Conservation (phyloP, 768 basidiomycete species). For the Boletus rufocinnamomeus region DNA sequence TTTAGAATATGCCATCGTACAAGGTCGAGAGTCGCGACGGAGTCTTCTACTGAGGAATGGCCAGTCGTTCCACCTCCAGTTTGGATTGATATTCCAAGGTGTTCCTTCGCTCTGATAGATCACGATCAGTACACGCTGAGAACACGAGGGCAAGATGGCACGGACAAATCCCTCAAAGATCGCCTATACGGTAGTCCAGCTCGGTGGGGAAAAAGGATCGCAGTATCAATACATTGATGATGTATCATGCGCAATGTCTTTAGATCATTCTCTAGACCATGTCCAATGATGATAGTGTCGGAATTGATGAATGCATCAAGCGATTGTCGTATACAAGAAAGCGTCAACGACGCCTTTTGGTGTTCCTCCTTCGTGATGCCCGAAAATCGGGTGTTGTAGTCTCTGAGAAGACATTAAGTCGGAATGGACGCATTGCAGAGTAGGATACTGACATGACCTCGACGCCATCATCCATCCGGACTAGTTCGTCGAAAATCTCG, state of each 20-base stretch:
- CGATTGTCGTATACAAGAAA: conserved; percentile 64
- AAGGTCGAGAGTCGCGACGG: conserved; percentile 83
- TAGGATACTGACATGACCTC: conserved; percentile 62
- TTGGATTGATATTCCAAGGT: conserved; percentile 82
- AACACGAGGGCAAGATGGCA: not conserved
- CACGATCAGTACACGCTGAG: conserved; percentile 11
- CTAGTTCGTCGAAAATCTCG: conserved; percentile 78
- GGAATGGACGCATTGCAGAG: not conserved
- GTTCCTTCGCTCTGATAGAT: conserved; percentile 68
- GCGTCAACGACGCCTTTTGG: conserved; percentile 63
- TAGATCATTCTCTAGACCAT: conserved; percentile 92
- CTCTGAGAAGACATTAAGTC: conserved; percentile 47
- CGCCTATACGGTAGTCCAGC: conserved; percentile 75
- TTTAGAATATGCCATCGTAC: conserved; percentile 81
- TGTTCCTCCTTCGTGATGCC: conserved; percentile 66
- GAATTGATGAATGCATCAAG: conserved; percentile 72
- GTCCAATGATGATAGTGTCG: conserved; percentile 86
- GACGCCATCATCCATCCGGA: conserved; percentile 80
- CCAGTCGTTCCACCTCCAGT: conserved; percentile 71
- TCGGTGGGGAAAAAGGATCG: conserved; percentile 82
- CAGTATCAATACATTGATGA: conserved; percentile 83
- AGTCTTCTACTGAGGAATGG: conserved; percentile 92
- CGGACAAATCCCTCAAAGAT: conserved; percentile 79
- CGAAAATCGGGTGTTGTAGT: conserved; percentile 91
- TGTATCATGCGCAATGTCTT: conserved; percentile 89